Evolutionary conservation across 2,329 filamentous ascomycete genomes (phyloP).

Genomic region (Biscogniauxia sp.): DNA sequence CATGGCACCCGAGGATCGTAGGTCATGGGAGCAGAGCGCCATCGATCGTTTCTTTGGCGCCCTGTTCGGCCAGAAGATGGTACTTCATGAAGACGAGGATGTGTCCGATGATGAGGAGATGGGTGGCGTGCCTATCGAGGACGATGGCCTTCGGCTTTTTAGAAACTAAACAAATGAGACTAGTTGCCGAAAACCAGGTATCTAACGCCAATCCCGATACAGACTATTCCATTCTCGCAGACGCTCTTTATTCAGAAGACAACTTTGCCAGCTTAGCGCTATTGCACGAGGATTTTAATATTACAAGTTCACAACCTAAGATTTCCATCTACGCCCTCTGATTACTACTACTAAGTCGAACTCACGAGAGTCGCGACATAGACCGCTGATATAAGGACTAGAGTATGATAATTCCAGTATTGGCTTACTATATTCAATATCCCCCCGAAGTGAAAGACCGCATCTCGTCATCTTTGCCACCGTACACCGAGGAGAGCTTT

Average conservation of each 20-base stretch:
- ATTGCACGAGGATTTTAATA: not conserved
- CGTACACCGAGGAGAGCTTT: too few species aligned
- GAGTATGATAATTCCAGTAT: too few species aligned
- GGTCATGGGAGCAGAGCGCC: slow-evolving; percentile 75
- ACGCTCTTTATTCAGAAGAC: not conserved
- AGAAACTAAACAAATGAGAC: slow-evolving; percentile 19
- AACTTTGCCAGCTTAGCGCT: not conserved
- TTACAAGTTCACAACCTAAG: not conserved
- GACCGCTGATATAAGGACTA: too few species aligned
- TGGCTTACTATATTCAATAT: too few species aligned
- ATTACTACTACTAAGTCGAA: not conserved
- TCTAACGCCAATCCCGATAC: not conserved
- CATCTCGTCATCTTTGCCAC: too few species aligned
- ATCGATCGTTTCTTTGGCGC: slow-evolving; percentile 76
- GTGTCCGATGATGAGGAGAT: slow-evolving; percentile 49
- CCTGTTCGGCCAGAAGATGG: slow-evolving; percentile 68
- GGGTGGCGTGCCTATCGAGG: slow-evolving; percentile 50
- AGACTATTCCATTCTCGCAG: not conserved
- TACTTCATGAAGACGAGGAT: slow-evolving; percentile 57
- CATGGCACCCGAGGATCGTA: slow-evolving; percentile 86
- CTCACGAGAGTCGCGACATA: not conserved
- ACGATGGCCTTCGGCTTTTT: slow-evolving; percentile 54
- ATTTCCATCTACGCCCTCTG: not conserved
- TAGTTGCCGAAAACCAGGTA: not conserved
- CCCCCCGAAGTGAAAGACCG: too few species aligned